Base-by-base conservation (phyloP, 208 protist genomes). In the Crithidia sp. region DNA sequence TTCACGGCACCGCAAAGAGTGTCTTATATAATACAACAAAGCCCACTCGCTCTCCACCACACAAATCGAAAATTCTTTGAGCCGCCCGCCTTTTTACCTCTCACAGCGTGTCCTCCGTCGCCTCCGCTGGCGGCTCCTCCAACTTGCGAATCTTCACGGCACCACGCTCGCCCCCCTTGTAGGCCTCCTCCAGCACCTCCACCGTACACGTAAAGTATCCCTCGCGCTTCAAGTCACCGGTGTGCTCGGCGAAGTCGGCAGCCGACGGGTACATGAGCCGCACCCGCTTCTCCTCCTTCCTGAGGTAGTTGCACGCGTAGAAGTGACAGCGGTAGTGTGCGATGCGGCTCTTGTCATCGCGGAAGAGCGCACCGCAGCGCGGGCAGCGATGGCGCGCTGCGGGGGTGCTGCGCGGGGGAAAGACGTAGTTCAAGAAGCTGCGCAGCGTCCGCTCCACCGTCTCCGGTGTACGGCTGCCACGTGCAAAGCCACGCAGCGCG, bases 261-360 rank as follows among this genome's bases (percentile, higher is more conserved):
- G 68, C 66, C 4, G 86, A 81, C 5, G 87, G 88, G 71, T 91
- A 86, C 58, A 81, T 78, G 17, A 95, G 81, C 0, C 91, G 88
- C 52, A 95, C 91, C 61, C 89, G 72, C 65, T 91, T 93, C 49
- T 87, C 78, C 12, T 89, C 85, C 39, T 70, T 76, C 56, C 86
- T 67, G 12, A 87, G 52, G 53, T 82, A 77, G 71, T 90, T 93
- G 49, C 84, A 78, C 55, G 77, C 73, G 79, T 89, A 81, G 69
- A 93, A 93, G 83, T 95, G 91, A 63, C 79, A 88, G 45, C 88
- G 84, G 79, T 93, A 95, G 78, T 95, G 91, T 0, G 80, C 60
- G 49, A 79, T 86, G 59, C 87, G 88, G n/a, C 81, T 83, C 64
- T 76, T 81, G 17, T 84, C 72, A 37, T 63, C 84, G 56, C 72